A percentile compares a stretch with the other conserved stretches of the same genome.
These are phyloP conservation scores for Isatis tinctoria DNA, from an alignment of 345 rosid genomes.

Conservation along the genomic window DNA sequence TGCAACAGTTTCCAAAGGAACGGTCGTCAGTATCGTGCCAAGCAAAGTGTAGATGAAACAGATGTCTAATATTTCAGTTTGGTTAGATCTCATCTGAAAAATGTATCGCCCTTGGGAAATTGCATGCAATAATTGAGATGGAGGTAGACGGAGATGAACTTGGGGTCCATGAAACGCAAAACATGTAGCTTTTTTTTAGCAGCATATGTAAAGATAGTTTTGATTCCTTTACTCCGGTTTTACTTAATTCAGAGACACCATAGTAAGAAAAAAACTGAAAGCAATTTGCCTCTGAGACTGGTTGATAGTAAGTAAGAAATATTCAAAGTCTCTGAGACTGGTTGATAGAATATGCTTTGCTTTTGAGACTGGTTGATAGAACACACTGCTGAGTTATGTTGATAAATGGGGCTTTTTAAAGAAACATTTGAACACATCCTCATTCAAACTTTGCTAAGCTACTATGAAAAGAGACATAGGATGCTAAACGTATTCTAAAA, in stretches of 20 bases:
- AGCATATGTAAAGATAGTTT: neutral
- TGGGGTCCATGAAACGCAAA: neutral
- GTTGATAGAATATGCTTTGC: neutral
- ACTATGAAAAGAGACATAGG: neutral
- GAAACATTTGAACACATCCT: neutral
- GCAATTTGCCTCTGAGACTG: no score
- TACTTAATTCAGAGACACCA: neutral
- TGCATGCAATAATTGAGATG: no score
- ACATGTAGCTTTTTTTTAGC: conserved; percentile 6
- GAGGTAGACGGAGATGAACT: neutral
- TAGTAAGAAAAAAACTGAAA: neutral
- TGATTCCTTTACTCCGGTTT: neutral
- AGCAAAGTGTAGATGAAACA: conserved; percentile 35
- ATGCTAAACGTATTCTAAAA: neutral
- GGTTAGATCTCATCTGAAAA: neutral
- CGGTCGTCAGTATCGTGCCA: conserved; percentile 44
- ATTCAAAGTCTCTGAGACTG: no score
- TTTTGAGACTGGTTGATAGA: neutral
- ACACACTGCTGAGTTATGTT: neutral
- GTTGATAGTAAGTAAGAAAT: no score
- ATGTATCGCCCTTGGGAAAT: neutral
- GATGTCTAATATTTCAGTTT: conserved; percentile 30
- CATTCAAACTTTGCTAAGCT: neutral
- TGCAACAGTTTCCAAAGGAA: conserved; percentile 24
- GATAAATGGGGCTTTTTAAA: neutral